Conservation (phyloP, 768 basidiomycete species). For the Phanerodontia chrysosporium region DNA sequence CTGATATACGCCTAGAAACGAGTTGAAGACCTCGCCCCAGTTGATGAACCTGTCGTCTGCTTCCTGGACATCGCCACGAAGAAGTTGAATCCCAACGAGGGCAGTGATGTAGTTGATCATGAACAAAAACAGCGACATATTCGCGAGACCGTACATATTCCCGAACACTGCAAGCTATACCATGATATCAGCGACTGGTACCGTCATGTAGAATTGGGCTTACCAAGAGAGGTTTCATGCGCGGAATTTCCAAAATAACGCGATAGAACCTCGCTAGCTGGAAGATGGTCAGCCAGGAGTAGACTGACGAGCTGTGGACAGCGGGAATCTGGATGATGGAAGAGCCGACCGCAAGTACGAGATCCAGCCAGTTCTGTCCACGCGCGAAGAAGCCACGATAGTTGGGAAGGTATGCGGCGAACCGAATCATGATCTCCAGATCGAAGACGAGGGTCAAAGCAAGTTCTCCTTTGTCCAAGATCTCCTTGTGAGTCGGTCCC, state of each 20-base stretch:
- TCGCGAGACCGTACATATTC: slow-evolving; percentile 83
- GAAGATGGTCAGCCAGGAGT: slow-evolving; percentile 89
- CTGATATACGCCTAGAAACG: slow-evolving; percentile 85
- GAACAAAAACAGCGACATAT: slow-evolving; percentile 90
- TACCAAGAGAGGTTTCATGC: slow-evolving; percentile 87
- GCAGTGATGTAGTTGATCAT: slow-evolving; percentile 85
- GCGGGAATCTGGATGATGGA: slow-evolving; percentile 82
- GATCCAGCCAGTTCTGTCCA: slow-evolving; percentile 67
- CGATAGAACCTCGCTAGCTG: slow-evolving; percentile 87
- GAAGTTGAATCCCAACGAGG: slow-evolving; percentile 75
- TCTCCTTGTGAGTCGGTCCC: slow-evolving; percentile 36
- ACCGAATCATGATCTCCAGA: slow-evolving; percentile 76
- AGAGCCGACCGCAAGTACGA: slow-evolving; percentile 67
- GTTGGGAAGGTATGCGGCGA: slow-evolving; percentile 62
- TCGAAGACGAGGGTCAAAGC: slow-evolving; percentile 82
- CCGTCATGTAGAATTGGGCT: no score
- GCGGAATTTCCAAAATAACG: slow-evolving; percentile 83
- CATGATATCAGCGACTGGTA: no score
- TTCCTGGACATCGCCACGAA: slow-evolving; percentile 73
- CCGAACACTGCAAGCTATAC: slow-evolving; percentile 89
- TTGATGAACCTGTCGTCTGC: slow-evolving; percentile 45
- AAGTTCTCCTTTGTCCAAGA: slow-evolving; percentile 68
- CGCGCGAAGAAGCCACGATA: slow-evolving; percentile 75
- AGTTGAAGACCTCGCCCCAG: slow-evolving; percentile 79
- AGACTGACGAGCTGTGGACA: slow-evolving; percentile 58